Conservation (phyloP, 257 asterid genomes). For the Solanum paucissectum region DNA sequence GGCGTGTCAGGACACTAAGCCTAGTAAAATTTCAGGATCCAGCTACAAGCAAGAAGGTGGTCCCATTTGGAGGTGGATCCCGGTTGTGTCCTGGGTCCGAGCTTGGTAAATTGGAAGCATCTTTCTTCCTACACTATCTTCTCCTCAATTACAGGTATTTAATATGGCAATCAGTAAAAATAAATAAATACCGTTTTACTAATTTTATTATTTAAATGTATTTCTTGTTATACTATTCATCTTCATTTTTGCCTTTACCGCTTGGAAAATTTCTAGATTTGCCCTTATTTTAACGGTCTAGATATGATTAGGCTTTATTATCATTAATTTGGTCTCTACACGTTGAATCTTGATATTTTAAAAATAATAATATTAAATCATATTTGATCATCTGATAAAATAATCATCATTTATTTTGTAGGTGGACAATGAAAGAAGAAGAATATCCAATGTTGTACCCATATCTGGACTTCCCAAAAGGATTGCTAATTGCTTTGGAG, state of each 20-base stretch:
- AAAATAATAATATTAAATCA: neutral
- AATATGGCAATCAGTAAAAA: neutral
- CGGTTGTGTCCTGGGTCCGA: conserved; percentile 79
- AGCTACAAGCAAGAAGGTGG: conserved; percentile 32
- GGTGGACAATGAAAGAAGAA: conserved; percentile 57
- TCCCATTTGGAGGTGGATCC: conserved; percentile 68
- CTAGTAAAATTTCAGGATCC: conserved; percentile 25
- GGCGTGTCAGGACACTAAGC: neutral
- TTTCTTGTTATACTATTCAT: neutral
- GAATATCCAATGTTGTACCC: conserved; percentile 53
- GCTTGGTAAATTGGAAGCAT: conserved; percentile 54
- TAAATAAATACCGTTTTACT: neutral
- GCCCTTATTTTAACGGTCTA: neutral
- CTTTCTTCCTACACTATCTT: conserved; percentile 73
- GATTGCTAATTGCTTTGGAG: conserved; percentile 39
- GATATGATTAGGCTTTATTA: no score
- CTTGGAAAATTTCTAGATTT: neutral
- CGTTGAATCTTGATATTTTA: neutral
- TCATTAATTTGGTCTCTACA: neutral
- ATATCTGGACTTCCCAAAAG: conserved; percentile 56
- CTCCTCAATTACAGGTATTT: conserved; percentile 48
- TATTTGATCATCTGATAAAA: neutral
- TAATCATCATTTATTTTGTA: neutral
- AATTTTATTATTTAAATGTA: no score
- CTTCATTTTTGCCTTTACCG: neutral